These are phyloP conservation scores for Pseudocercospora ulei DNA, from an alignment of 2,329 filamentous ascomycete species.

Conservation along the genomic window DNA sequence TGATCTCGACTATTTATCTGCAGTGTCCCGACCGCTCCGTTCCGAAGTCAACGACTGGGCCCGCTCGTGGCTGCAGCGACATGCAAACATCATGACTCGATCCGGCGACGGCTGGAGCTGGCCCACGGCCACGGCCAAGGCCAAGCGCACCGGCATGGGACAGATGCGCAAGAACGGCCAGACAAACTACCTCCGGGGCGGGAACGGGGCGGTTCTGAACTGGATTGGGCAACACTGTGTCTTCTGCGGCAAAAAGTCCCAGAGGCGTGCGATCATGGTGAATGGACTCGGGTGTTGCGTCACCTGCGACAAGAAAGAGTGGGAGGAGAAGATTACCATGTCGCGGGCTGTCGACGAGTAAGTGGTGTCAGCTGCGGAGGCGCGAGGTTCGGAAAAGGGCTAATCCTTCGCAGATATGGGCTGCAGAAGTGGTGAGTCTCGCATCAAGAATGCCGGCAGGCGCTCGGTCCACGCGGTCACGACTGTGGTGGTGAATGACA, in stretches of 20 bases:
- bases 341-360: constrained; percentile 25
- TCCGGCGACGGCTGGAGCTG: constrained; percentile 11
- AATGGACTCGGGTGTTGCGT: constrained; percentile 30
- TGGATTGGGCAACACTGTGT: constrained; percentile 27
- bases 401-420: too few relatives aligned
- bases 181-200: constrained; percentile 15
- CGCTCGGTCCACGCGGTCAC: too few relatives aligned
- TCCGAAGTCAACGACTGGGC: constrained; percentile 28
- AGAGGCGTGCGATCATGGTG: constrained; percentile 26
- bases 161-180: constrained; percentile 6
- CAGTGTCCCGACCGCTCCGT: constrained; percentile 23
- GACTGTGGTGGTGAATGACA: too few relatives aligned
- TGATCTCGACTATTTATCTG: constrained; percentile 23
- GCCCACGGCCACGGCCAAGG: constrained; percentile 1
- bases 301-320: constrained; percentile 27
- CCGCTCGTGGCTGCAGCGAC: constrained; percentile 24
- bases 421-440: constrained; percentile 24
- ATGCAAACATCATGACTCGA: constrained; percentile 26
- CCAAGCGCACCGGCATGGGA: constrained; percentile 3
- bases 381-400: too few relatives aligned
- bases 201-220: constrained; percentile 19
- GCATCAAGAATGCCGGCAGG: too few relatives aligned
- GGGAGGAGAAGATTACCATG: constrained; percentile 31
- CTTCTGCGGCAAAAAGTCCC: constrained; percentile 30
- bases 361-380: too few relatives aligned